A percentile compares a stretch with the other conserved stretches of the same genome.
phyloP scores from a whole-genome alignment of 2,329 filamentous ascomycete genomes.

The Penicillium expansum region DNA sequence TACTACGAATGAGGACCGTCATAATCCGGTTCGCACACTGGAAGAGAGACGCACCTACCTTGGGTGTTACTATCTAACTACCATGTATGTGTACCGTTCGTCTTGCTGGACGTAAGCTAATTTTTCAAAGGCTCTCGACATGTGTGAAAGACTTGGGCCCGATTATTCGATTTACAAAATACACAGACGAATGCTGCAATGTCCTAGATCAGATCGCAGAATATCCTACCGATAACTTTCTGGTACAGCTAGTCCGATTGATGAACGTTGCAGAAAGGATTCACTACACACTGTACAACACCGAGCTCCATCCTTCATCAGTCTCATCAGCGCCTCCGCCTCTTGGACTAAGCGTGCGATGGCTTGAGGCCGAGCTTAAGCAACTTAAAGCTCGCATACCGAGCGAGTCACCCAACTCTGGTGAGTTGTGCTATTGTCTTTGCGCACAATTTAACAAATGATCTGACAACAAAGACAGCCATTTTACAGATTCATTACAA shows the following conservation, averaged over 20 bases:
- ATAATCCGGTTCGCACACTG: constrained; percentile 42
- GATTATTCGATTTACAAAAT: constrained; percentile 53
- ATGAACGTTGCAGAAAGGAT: constrained; percentile 55
- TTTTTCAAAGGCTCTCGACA: constrained; percentile 14
- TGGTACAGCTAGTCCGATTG: constrained; percentile 50
- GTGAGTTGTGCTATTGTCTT: constrained; percentile 7
- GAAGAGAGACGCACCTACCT: constrained; percentile 55
- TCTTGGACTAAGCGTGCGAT: constrained; percentile 38
- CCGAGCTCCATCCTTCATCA: constrained; percentile 18
- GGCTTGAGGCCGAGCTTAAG: constrained; percentile 46
- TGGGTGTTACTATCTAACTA: constrained; percentile 56
- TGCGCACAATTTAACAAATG: too few relatives aligned
- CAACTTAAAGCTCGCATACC: constrained; percentile 17
- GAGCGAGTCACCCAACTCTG: constrained; percentile 8
- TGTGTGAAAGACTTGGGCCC: constrained; percentile 48
- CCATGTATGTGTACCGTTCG: constrained; percentile 44
- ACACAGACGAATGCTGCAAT: constrained; percentile 52
- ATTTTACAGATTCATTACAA: constrained; percentile 26
- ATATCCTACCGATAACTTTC: constrained; percentile 47
- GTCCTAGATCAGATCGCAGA: constrained; percentile 48
- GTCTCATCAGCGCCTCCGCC: constrained; percentile 18
- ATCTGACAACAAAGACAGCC: constrained; percentile 11
- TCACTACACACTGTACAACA: constrained; percentile 26
- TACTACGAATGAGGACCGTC: constrained; percentile 20
- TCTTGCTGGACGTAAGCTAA: background rate